These are phyloP conservation scores for Tilletia indica DNA, from an alignment of 1,284 basidiomycete species.

Conservation along the genomic window DNA sequence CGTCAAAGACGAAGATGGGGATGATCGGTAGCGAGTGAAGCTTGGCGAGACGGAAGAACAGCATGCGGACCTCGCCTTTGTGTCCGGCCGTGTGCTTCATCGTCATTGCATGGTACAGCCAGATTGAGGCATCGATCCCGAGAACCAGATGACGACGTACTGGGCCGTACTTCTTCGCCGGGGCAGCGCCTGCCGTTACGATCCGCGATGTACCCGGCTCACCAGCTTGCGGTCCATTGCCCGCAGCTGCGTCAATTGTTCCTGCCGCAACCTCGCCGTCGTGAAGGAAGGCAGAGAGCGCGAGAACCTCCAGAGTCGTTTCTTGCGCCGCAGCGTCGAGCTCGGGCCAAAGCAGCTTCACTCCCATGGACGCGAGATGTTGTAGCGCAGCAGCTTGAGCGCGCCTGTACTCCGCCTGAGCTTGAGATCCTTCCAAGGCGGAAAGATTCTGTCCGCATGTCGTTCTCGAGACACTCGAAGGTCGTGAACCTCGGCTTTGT, in stretches of 20 bases:
- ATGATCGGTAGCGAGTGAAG: constrained; percentile 76
- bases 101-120: constrained; percentile 59
- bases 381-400: not conserved
- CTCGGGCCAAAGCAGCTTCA: constrained; percentile 45
- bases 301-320: constrained; percentile 32
- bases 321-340: constrained; percentile 33
- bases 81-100: constrained; percentile 28
- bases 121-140: constrained; percentile 55
- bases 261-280: constrained; percentile 15
- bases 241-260: not conserved
- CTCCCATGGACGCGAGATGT: constrained; percentile 33
- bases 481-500: too few relatives aligned
- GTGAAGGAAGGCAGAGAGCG: constrained; percentile 27
- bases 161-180: not conserved
- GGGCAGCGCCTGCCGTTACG: not conserved
- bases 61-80: constrained; percentile 54
- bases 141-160: constrained; percentile 28
- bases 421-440: too few relatives aligned
- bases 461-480: too few relatives aligned
- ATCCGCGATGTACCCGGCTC: too few relatives aligned
- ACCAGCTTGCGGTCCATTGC: too few relatives aligned
- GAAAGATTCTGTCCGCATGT: too few relatives aligned
- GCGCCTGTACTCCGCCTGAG: too few relatives aligned
- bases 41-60: constrained; percentile 64
- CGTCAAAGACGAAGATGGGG: constrained; percentile 92